Percentiles rank a stretch among this genome's conserved stretches.
Conservation (phyloP, 2,329 filamentous ascomycete genomes). For the Pseudocercospora musae region DNA sequence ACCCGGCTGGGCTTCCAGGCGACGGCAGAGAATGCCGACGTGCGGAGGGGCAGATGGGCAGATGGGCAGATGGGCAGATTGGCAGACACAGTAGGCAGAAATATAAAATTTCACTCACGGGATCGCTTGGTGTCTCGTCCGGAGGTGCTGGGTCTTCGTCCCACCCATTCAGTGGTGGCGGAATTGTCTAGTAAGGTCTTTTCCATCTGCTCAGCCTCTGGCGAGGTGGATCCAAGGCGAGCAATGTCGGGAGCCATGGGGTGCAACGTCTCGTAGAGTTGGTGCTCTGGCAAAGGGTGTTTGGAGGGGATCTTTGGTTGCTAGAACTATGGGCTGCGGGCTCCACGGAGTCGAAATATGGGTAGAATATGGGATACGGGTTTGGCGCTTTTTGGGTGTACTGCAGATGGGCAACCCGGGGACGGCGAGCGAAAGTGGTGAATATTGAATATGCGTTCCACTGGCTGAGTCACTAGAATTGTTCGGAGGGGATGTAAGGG, state of each 20-base stretch:
- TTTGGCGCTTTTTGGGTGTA: constrained; percentile 12
- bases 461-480: not conserved
- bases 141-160: constrained; percentile 31
- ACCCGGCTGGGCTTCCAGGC: constrained; percentile 5
- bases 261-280: not conserved
- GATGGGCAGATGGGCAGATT: too few species aligned
- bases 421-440: constrained; percentile 1
- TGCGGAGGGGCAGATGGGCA: not conserved
- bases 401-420: constrained; percentile 6
- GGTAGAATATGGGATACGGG: constrained; percentile 5
- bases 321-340: not conserved
- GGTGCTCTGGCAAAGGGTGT: constrained; percentile 2
- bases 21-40: constrained; percentile 5
- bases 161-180: constrained; percentile 29
- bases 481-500: not conserved
- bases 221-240: constrained; percentile 16
- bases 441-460: not conserved
- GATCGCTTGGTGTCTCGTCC: constrained; percentile 35
- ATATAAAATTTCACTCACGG: constrained; percentile 27
- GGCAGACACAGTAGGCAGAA: too few species aligned
- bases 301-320: not conserved
- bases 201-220: constrained; percentile 22
- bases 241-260: constrained; percentile 21
- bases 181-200: constrained; percentile 28
- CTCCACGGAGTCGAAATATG: not conserved